Base-by-base conservation (phyloP, 768 basidiomycete genomes). In the Mrakia blollopis region DNA sequence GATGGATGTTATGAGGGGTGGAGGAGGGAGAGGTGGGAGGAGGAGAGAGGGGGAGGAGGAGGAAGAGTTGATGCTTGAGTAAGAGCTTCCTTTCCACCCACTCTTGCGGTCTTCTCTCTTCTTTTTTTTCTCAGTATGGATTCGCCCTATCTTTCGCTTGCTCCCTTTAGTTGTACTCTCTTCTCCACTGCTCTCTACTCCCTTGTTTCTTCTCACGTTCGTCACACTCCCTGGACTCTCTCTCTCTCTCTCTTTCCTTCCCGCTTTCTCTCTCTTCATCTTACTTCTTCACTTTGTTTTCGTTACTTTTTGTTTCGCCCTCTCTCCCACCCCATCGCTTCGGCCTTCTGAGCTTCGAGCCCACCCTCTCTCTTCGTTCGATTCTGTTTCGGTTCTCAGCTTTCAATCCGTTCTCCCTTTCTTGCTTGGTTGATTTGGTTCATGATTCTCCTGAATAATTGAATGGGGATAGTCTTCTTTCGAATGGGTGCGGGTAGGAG, bases 31-130 rank as follows among this genome's bases (percentile, higher is more conserved):
- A 57, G 57, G 57, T 16, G 57, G 28, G 9, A 57, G 57, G 25
- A 57, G 57, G 57, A n/a, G 57, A 9, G 47, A 25, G n/a, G 25
- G 18, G 0, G 25, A 57, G 57, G 57, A 57, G 25, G 57, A 57
- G n/a, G 57, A 57, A n/a, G 57, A 57, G 57, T 57, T 57, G 57
- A 57, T 57, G 57, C 57, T 57, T 14, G 47, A 50, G 47, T 50
- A 50, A n/a, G 47, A 50, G 10, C 18, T 18, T 14, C 44, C 44
- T 13, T 9, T 11, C 44, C n/a, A n/a, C n/a, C 5, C 6, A 41
- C 39, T 41, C 39, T 41, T 11, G 39, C 39, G 1, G 16, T 21
- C 47, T 14, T 50, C n/a, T n/a, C 23, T 0, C 3, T 57, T 57
- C 25, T 32, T 65, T 39, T 23, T 9, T 11, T 65, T 2, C 37